phyloP scores from a whole-genome alignment of 768 basidiomycete genomes.

The Psilocybe sp. region DNA sequence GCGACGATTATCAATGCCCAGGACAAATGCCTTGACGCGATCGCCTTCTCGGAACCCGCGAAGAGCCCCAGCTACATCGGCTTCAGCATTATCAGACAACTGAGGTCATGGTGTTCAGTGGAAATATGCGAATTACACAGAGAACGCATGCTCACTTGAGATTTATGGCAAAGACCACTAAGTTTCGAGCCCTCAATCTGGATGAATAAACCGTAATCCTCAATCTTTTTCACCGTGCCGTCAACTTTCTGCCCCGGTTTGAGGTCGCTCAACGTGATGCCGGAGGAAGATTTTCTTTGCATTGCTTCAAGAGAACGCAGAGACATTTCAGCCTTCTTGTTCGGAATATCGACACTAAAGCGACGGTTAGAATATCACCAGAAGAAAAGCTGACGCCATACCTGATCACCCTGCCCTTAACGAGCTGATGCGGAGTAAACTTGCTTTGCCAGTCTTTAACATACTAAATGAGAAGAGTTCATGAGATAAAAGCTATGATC shows the following conservation, averaged over 20 bases:
- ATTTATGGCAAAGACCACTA: constrained; percentile 91
- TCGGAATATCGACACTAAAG: constrained; percentile 62
- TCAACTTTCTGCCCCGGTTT: constrained; percentile 77
- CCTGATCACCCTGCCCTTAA: constrained; percentile 83
- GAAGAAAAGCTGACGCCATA: constrained; percentile 25
- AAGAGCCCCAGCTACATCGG: constrained; percentile 75
- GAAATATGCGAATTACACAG: not conserved
- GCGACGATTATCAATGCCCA: constrained; percentile 71
- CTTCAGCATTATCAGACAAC: constrained; percentile 86
- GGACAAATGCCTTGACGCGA: constrained; percentile 74
- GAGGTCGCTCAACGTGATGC: constrained; percentile 53
- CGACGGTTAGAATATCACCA: not conserved
- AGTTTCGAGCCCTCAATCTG: constrained; percentile 83
- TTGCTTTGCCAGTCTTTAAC: constrained; percentile 93
- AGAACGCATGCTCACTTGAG: constrained; percentile 55
- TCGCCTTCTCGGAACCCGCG: constrained; percentile 86
- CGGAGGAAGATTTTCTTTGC: constrained; percentile 29
- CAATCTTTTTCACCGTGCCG: constrained; percentile 76
- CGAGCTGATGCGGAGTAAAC: constrained; percentile 78
- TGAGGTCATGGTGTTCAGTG: constrained; percentile 24
- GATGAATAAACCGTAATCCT: constrained; percentile 92
- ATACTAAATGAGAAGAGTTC: constrained; percentile 48
- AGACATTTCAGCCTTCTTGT: constrained; percentile 87
- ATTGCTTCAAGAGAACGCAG: constrained; percentile 67
- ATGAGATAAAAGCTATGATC: not conserved